Evolutionary conservation across 345 rosid species (phyloP), one percentile per base, ranked within the genome.

Genomic region (Erysimum cheiranthoides): DNA sequence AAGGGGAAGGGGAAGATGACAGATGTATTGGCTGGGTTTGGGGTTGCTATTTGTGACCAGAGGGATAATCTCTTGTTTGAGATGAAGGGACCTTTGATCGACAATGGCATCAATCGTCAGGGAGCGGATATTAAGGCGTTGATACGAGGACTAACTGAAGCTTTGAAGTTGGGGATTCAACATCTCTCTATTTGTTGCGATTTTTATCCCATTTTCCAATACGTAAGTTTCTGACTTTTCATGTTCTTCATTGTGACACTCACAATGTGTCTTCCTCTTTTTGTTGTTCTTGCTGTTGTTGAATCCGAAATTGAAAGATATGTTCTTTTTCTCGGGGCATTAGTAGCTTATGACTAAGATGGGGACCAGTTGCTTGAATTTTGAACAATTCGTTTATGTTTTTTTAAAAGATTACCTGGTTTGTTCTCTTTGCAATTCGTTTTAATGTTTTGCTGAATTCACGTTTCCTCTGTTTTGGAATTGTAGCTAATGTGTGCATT

Each of bases 41-140:
- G 89, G 4, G 80, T 85, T 12, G 89, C 86, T 21, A 80, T 89
- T 18, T 84, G 85, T 40, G 91, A 85, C 51, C 77, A 59, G 5
- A 43, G 34, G 31, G 84, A 79, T 63, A 79, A 72, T 75, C 60
- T 85, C 73, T 73, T 87, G 49, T 80, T 83, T 14, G 86, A 84
- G 49, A 16, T 80, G 52, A 76, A 76, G 36, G 86, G 84, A 49
- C 82, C 78, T 5, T 71, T 70, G 45, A 50, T 72, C 13, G 38
- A 21, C 17, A n/a, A 53, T 56, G 71, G 34, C 13, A 11, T 6
- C 7, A 57, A 10, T 11, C 76, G 72, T 49, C 72, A 71, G 4
- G 76, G 53, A 57, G 80, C 76, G 7, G 81, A 73, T 64, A 30
- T 73, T 34, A 67, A 47, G 70, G 81, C 81, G 9, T 59, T 78